phyloP scores from a whole-genome alignment of 768 basidiomycete species.

The Amanita rubescens region DNA sequence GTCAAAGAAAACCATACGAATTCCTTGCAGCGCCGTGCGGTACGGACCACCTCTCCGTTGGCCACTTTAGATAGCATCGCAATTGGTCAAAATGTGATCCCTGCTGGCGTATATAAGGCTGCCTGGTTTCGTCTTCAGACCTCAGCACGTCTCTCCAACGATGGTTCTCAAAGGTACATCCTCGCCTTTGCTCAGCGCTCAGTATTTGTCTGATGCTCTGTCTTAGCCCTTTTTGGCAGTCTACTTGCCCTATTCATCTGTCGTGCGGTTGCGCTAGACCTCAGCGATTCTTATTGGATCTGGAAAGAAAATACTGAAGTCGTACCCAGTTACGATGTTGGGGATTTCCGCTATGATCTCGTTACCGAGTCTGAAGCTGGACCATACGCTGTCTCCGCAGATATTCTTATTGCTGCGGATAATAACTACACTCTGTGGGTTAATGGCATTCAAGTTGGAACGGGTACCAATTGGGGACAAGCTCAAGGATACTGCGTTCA shows the following conservation, averaged over 20 bases:
- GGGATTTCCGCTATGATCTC: constrained; percentile 22
- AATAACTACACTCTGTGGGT: constrained; percentile 29
- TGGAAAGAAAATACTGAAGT: constrained; percentile 19
- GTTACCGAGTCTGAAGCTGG: constrained; percentile 14
- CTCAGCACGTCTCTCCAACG: not conserved
- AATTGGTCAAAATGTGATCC: too few species aligned
- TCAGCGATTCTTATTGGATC: constrained; percentile 18
- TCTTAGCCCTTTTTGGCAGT: not conserved
- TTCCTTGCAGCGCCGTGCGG: too few species aligned
- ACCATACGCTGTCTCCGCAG: constrained; percentile 21
- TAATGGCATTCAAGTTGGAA: constrained; percentile 21
- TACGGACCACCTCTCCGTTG: too few species aligned
- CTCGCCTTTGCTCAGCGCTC: not conserved
- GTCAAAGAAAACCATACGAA: too few species aligned
- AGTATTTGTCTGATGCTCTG: not conserved
- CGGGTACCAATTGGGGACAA: constrained; percentile 10
- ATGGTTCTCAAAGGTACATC: not conserved
- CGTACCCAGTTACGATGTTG: constrained; percentile 18
- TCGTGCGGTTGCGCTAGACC: not conserved
- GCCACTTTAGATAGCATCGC: too few species aligned
- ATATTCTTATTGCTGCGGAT: constrained; percentile 24
- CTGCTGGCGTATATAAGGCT: too few species aligned
- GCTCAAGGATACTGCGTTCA: constrained; percentile 24
- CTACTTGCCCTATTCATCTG: not conserved
- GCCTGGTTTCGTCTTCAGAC: too few species aligned